Conservation (phyloP, 31 red algal species). For the Odonthalia washingtoniensis region DNA sequence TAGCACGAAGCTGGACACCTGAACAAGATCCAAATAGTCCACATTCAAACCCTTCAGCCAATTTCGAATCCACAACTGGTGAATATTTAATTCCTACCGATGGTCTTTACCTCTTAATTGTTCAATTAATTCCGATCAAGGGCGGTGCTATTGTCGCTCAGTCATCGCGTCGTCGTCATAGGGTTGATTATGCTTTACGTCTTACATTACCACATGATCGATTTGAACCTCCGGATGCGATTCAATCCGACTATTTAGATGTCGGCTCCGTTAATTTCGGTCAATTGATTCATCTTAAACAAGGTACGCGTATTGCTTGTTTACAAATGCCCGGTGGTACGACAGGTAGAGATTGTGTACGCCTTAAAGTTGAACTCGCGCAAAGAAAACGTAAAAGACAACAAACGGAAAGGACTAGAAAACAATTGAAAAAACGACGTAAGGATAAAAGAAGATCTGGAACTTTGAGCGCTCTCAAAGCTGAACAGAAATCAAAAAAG, state of each 20-base stretch:
- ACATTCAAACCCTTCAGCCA: neutral
- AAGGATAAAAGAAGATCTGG: conserved; percentile 44
- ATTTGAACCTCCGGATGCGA: conserved; percentile 31
- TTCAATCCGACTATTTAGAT: conserved; percentile 47
- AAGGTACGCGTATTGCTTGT: conserved; percentile 50
- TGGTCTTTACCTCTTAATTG: conserved; percentile 53
- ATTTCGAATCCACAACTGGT: conserved; percentile 32
- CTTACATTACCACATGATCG: conserved; percentile 21
- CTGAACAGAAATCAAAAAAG: too few species aligned
- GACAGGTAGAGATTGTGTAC: conserved; percentile 52
- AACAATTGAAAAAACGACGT: conserved; percentile 52
- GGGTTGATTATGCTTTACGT: conserved; percentile 50
- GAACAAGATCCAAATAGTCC: neutral
- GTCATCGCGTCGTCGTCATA: conserved; percentile 11
- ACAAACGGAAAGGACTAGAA: conserved; percentile 44
- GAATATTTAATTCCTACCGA: conserved; percentile 48
- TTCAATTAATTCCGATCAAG: conserved; percentile 59
- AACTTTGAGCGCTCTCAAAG: neutral
- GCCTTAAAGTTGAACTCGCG: conserved; percentile 49
- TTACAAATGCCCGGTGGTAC: conserved; percentile 43
- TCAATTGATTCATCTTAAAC: conserved; percentile 46
- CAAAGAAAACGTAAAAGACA: conserved; percentile 55
- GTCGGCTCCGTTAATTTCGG: conserved; percentile 57
- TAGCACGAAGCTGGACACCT: neutral
- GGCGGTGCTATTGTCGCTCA: neutral